Conservation (phyloP, 306 rosid species). For the Vicia villosa region DNA sequence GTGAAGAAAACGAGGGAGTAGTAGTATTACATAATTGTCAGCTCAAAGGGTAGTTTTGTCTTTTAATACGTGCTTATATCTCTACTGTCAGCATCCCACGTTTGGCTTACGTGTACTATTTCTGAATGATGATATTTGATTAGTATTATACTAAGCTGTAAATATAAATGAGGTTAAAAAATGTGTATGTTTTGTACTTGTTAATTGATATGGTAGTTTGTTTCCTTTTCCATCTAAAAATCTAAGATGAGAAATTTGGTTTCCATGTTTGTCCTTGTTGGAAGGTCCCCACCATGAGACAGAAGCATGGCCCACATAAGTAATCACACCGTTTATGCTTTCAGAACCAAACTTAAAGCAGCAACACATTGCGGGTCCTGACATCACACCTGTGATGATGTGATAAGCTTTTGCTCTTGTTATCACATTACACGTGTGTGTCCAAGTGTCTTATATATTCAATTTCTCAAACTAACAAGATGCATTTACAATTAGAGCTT, state of each 20-base stretch:
- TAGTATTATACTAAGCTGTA: slow-evolving; percentile 8
- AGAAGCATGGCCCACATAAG: slow-evolving; percentile 33
- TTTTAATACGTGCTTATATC: slow-evolving; percentile 33
- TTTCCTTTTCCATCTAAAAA: slow-evolving; percentile 17
- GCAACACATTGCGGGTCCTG: slow-evolving; percentile 52
- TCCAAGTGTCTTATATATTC: slow-evolving; percentile 2
- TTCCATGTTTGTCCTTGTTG: slow-evolving; percentile 39
- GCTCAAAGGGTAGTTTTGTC: slow-evolving; percentile 29
- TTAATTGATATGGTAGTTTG: slow-evolving; percentile 25
- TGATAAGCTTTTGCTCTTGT: slow-evolving; percentile 34
- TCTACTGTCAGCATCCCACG: slow-evolving; percentile 46
- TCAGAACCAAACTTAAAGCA: slow-evolving; percentile 49
- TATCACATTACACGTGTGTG: slow-evolving; percentile 52
- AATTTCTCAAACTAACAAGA: too few species aligned
- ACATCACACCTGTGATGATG: slow-evolving; percentile 49
- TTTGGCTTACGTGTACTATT: slow-evolving; percentile 39
- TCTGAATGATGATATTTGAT: too few species aligned
- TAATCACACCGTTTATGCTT: slow-evolving; percentile 40
- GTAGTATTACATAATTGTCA: slow-evolving; percentile 17
- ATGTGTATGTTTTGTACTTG: slow-evolving; percentile 3
- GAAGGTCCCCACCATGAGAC: slow-evolving; percentile 40
- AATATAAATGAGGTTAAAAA: slow-evolving; percentile 26
- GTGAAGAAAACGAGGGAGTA: slow-evolving; percentile 9
- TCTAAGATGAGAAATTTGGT: slow-evolving; percentile 5
- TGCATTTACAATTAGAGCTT: too few species aligned